A percentile compares a stretch with the other conserved stretches of the same genome.
These are phyloP conservation scores for Mychonastes homosphaera DNA, from an alignment of 139 green algal species.

Conservation along the genomic window DNA sequence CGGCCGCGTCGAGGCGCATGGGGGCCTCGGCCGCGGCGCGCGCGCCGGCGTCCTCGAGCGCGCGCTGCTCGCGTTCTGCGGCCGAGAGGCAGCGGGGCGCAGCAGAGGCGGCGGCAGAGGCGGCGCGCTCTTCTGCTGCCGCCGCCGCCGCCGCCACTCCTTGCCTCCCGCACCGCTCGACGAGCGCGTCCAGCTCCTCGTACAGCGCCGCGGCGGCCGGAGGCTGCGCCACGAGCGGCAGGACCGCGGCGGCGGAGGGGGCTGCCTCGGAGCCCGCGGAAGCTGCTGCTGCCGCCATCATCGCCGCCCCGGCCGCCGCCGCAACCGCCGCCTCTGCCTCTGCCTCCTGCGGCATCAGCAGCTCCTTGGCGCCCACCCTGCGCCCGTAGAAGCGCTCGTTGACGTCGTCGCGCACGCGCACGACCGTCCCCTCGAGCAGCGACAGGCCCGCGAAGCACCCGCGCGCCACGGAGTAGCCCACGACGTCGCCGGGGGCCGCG, in stretches of 20 bases:
- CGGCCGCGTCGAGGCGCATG: too few relatives aligned
- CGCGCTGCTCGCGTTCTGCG: too few relatives aligned
- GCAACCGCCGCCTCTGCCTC: too few relatives aligned
- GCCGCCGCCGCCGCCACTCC: too few relatives aligned
- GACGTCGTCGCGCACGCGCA: conserved; percentile 17
- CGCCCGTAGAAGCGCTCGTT: conserved; percentile 50
- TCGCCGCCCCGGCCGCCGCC: not conserved
- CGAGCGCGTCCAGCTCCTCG: conserved; percentile 23
- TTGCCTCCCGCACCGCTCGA: conserved; percentile 6
- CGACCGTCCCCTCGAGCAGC: conserved; percentile 37
- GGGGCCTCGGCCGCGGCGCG: too few relatives aligned
- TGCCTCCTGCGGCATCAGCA: too few relatives aligned
- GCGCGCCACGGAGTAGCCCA: conserved; percentile 37
- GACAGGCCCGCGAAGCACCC: conserved; percentile 50
- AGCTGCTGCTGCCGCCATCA: not conserved
- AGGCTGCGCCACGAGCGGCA: conserved; percentile 27
- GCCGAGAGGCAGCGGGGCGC: too few relatives aligned
- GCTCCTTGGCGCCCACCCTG: not conserved
- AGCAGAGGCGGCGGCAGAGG: too few relatives aligned
- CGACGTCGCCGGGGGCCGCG: conserved; percentile 19
- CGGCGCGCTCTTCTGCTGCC: too few relatives aligned
- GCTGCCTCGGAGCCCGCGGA: not conserved
- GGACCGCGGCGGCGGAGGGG: not conserved
- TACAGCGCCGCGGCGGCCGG: conserved; percentile 48
- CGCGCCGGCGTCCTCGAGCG: too few relatives aligned